Evolutionary conservation across 345 rosid genomes (phyloP), one percentile per base, ranked within the genome.

Genomic region (Eucalyptus polybractea): DNA sequence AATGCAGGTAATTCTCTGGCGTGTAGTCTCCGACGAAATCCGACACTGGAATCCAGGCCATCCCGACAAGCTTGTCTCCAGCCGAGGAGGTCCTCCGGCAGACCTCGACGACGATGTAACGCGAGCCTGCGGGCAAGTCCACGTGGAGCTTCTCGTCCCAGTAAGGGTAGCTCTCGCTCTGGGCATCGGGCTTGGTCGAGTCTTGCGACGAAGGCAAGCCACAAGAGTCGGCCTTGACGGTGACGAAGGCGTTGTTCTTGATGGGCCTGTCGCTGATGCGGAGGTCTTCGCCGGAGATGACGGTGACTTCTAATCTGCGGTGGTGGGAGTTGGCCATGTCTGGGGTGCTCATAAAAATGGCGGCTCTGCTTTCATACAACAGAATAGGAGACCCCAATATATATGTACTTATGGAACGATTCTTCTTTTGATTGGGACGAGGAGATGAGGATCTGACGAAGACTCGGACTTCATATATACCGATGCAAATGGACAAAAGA

Each of bases 301-400:
- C 81, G 5, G 86, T 90, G 83, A 90, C 16, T 92, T 95, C 97
- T 3, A 97, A 12, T 54, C 72, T 51, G 53, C 91, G 90, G 13
- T 86, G 53, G 50, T 88, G 88, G 22, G 16, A 44, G 80, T 27
- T 24, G 58, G 89, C 22, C 89, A 24, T 76, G 49, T 21, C 88
- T n/a, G 56, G 8, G 14, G 17, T 86, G 21, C 50, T 86, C 54
- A 49, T 29, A 11, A 85, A 85, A 50, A 19, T 85, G 22, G 50
- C n/a, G 11, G 54, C 16, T 8, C 2, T n/a, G 54, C 24, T 85
- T 50, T 37, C 16, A 29, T 24, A 15, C 51, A 45, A 69, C 42
- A 10, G 80, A 17, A 33, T 16, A 5, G 80, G 80, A 16, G 80
- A 67, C 80, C 37, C 33, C 33, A 15, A 65, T 14, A 83, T 24